Conservation (phyloP, 129 eudicot genomes). For the Tanacetum coccineum region DNA sequence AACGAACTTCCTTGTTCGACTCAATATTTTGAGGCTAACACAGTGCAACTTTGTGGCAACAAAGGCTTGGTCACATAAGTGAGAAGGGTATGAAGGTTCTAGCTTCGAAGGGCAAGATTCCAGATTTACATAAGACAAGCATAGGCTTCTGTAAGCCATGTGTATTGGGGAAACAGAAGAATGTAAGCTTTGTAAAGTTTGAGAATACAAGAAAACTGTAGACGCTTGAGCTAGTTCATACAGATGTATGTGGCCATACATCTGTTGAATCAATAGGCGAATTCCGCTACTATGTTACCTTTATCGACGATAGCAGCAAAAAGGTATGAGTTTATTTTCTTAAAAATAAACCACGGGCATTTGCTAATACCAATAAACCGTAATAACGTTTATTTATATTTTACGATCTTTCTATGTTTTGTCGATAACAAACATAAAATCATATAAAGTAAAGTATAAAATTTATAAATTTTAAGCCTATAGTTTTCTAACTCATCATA, state of each 20-base stretch:
- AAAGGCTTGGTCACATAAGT: not conserved
- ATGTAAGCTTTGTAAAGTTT: not conserved
- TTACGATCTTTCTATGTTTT: no score
- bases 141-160: not conserved
- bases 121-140: not conserved
- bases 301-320: not conserved
- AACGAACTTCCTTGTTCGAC: no score
- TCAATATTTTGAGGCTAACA: no score
- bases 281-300: not conserved
- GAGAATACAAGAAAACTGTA: not conserved
- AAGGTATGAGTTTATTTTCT: not conserved
- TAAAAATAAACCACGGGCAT: not conserved
- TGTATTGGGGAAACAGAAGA: not conserved
- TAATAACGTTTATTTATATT: no score
- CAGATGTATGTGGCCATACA: not conserved
- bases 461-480: no score
- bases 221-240: not conserved
- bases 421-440: no score
- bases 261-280: not conserved
- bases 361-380: no score
- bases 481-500: no score
- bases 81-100: not conserved
- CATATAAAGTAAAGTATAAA: no score
- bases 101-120: not conserved
- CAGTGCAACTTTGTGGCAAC: not conserved